Percentiles rank a stretch among this genome's conserved stretches.
phyloP scores from a whole-genome alignment of 2,329 filamentous ascomycete species.

The Aspergillus eucalypticola region DNA sequence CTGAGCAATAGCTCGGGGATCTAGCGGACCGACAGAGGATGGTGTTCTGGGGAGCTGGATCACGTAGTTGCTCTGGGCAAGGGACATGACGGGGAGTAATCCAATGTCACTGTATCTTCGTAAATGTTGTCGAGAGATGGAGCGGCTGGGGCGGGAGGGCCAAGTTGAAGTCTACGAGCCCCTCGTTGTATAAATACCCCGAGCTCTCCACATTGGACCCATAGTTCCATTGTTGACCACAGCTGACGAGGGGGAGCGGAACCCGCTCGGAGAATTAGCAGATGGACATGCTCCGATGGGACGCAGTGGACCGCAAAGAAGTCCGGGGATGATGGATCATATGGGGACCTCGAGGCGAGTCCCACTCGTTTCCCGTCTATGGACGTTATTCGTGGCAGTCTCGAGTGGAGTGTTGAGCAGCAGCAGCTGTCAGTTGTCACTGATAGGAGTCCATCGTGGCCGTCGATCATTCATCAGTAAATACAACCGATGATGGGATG shows the following conservation, averaged over 20 bases:
- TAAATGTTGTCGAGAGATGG: not conserved
- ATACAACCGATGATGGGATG: not conserved
- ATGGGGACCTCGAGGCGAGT: not conserved
- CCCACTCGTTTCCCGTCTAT: not conserved
- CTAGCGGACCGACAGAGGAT: not conserved
- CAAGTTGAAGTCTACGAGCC: not conserved
- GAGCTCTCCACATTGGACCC: not conserved
- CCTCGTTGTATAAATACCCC: conserved; percentile 1
- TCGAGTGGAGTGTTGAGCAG: not conserved
- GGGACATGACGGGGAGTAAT: not conserved
- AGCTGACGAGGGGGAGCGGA: not conserved
- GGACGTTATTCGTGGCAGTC: too few species aligned
- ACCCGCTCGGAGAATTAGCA: not conserved
- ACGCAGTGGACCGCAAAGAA: not conserved
- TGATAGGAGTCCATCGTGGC: not conserved
- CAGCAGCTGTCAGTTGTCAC: not conserved
- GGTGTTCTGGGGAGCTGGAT: not conserved
- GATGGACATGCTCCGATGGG: not conserved
- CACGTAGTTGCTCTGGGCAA: not conserved
- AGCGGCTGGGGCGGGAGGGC: not conserved
- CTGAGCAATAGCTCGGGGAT: conserved; percentile 31
- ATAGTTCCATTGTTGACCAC: not conserved
- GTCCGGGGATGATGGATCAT: not conserved
- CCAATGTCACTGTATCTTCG: not conserved
- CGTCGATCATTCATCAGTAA: not conserved